A percentile compares a stretch with the other conserved stretches of the same genome.
These are phyloP conservation scores for Priceomyces fermenticarens DNA, from an alignment of 805 yeast genomes.

Conservation along the genomic window DNA sequence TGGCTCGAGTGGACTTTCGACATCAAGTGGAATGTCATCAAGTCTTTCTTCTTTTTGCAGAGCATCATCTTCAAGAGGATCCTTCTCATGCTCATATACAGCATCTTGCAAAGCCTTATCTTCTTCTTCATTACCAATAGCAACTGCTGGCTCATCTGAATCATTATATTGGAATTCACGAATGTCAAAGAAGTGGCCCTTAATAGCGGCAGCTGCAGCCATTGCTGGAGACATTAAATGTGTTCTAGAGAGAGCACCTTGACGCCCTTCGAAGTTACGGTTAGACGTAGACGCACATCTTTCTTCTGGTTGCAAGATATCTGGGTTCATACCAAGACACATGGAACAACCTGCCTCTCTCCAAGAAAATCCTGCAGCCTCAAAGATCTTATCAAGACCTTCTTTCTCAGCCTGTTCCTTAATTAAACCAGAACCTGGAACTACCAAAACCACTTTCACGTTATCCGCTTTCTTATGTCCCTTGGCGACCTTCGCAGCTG, in stretches of 20 bases:
- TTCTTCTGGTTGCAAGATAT: constrained; percentile 89
- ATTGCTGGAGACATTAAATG: constrained; percentile 98
- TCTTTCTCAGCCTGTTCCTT: constrained; percentile 92
- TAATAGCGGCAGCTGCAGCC: constrained; percentile 98
- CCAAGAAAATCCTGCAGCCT: constrained; percentile 95
- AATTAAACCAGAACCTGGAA: constrained; percentile 96
- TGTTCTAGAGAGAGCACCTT: constrained; percentile 94
- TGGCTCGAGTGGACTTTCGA: constrained; percentile 12
- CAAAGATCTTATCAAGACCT: constrained; percentile 88
- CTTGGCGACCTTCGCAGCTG: constrained; percentile 89
- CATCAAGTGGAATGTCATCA: constrained; percentile 57
- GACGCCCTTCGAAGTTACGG: constrained; percentile 99
- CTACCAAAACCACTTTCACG: constrained; percentile 82
- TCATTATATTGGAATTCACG: constrained; percentile 70
- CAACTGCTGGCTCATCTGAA: constrained; percentile 58
- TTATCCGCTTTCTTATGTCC: constrained; percentile 84
- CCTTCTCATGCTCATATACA: constrained; percentile 69
- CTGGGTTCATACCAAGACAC: constrained; percentile 99
- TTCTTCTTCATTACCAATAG: constrained; percentile 34
- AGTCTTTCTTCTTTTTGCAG: constrained; percentile 55
- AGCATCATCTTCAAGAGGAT: constrained; percentile 54
- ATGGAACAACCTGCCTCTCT: constrained; percentile 99
- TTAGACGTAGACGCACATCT: constrained; percentile 98
- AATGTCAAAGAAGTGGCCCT: constrained; percentile 87
- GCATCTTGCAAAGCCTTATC: constrained; percentile 65